Evolutionary conservation across 768 basidiomycete genomes (phyloP).

Genomic region (Artomyces pyxidatus): DNA sequence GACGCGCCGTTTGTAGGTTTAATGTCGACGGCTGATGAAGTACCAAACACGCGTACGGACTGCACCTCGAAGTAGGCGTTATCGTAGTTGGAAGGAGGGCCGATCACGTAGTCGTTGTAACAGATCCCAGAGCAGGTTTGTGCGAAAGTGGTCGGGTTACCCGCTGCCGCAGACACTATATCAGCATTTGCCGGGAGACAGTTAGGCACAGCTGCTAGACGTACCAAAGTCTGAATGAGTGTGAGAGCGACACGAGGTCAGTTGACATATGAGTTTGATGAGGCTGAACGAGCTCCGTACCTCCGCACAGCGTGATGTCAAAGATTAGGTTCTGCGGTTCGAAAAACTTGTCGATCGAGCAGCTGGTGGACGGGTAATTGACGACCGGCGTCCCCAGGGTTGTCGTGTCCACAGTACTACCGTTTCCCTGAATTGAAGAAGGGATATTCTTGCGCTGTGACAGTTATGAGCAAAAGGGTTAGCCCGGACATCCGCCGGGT

Average conservation of each 20-base stretch:
- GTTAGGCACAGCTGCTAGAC: background rate
- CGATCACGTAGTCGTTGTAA: slow-evolving; percentile 28
- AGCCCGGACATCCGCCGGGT: slow-evolving; percentile 16
- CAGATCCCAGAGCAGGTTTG: slow-evolving; percentile 11
- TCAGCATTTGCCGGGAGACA: background rate
- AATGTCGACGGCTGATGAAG: background rate
- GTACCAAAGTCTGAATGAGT: background rate
- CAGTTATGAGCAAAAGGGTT: background rate
- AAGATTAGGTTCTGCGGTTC: slow-evolving; percentile 60
- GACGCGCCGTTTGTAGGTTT: background rate
- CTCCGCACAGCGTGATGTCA: slow-evolving; percentile 67
- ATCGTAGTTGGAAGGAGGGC: slow-evolving; percentile 24
- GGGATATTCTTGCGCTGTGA: slow-evolving; percentile 38
- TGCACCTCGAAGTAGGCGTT: slow-evolving; percentile 35
- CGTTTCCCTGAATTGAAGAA: slow-evolving; percentile 35
- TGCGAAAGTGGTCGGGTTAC: background rate
- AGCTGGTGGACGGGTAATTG: slow-evolving; percentile 55
- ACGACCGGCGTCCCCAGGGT: slow-evolving; percentile 60
- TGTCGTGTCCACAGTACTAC: slow-evolving; percentile 44
- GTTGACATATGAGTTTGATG: slow-evolving; percentile 16
- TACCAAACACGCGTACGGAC: slow-evolving; percentile 26
- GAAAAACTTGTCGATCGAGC: slow-evolving; percentile 47
- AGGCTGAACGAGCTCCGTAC: slow-evolving; percentile 22
- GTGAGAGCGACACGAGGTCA: slow-evolving; percentile 7
- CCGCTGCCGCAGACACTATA: background rate